These are phyloP conservation scores for Clarireedia sp. DNA, from an alignment of 2,329 filamentous ascomycete species.

Conservation along the genomic window DNA sequence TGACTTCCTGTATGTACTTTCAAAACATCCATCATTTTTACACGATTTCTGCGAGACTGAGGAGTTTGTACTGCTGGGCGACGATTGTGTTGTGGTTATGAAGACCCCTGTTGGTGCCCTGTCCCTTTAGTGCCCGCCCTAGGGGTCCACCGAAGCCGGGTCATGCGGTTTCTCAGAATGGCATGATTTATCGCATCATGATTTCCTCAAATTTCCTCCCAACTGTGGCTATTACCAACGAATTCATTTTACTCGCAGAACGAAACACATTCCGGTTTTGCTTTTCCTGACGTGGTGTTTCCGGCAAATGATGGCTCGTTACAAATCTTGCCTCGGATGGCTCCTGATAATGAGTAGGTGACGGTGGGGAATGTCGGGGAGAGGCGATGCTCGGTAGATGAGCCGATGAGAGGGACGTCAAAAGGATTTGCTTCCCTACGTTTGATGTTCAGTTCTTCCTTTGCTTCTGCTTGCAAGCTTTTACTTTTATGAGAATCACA, in stretches of 20 bases:
- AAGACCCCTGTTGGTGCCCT: no score
- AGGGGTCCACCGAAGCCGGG: not conserved
- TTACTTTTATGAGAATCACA: not conserved
- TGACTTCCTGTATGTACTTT: no score
- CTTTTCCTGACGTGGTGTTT: no score
- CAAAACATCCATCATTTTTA: no score
- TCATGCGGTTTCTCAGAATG: not conserved
- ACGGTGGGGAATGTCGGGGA: not conserved
- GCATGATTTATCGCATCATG: conserved; percentile 10
- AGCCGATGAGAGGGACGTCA: not conserved
- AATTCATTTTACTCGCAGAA: not conserved
- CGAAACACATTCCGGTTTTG: not conserved
- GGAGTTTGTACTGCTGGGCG: no score
- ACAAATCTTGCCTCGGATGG: not conserved
- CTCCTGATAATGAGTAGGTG: not conserved
- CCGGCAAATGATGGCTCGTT: no score
- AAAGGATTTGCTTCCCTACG: not conserved
- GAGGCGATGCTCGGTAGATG: not conserved
- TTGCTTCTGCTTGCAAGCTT: not conserved
- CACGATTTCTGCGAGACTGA: no score
- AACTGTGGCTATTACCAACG: not conserved
- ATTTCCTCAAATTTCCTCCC: not conserved
- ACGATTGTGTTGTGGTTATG: no score
- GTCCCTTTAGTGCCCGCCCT: not conserved
- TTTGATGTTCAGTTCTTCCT: not conserved